Evolutionary conservation across 345 rosid genomes (phyloP), one percentile per base, ranked within the genome.

Genomic region (Rhodamnia argentea): DNA sequence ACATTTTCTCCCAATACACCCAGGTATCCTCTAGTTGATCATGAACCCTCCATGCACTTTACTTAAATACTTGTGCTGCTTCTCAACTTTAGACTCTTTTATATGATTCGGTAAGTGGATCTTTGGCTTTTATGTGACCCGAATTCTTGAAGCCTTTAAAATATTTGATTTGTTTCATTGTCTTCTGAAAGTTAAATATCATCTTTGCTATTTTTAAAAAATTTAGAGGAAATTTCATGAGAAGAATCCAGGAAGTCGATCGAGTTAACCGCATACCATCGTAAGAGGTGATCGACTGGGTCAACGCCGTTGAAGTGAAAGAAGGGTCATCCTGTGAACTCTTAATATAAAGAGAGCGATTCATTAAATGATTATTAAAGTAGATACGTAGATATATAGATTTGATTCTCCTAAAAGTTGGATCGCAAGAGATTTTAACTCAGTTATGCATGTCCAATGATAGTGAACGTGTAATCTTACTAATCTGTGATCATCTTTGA

Each of bases 1-100:
- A 32, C 86, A 89, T 47, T 84, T 75, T 44, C 64, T 89, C 29
- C 96, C 96, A 1, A 76, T 91, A 24, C 94, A 94, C 44, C 93
- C 94, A 26, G 97, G 96, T 94, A 57, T 37, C 56, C 53, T 55
- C 82, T 62, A 32, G 44, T 42, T 40, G 2, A 40, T 50, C 6
- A 82, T 82, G 18, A 7, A 44, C 53, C 55, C 26, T 32, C 44
- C 12, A 32, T 18, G 78, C 8, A 47, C 78, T 70, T 37, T 32
- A 18, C 78, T 70, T 70, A 32, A 37, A 32, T 23, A 18, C 44
- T 32, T 4, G 78, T 70, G 56, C 37, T 20, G 27, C 75, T 29
- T 44, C 86, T 70, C 4, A 32, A 32, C 42, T 70, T 16, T 32
- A 32, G 3, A 9, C 18, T 3, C 5, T 37, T 62, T 32, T 70